Evolutionary conservation across 805 yeast genomes (phyloP).

Genomic region (Metschnikowia reukaufii): DNA sequence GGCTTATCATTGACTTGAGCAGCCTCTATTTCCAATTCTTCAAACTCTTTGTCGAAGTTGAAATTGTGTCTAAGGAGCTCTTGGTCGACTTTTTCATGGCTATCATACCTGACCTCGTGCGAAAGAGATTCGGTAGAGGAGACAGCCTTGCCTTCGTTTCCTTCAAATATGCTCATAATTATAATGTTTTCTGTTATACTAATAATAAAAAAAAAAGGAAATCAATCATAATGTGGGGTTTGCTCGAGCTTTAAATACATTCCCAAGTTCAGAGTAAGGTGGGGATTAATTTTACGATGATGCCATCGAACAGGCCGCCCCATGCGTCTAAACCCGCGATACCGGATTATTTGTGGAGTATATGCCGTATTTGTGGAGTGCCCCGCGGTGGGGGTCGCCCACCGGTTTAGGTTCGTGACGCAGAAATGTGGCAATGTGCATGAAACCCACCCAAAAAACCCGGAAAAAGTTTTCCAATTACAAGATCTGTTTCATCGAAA

Average conservation of each 20-base stretch:
- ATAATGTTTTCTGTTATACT: neutral
- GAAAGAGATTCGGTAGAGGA: constrained; percentile 21
- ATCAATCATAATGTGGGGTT: neutral
- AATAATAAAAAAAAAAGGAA: neutral
- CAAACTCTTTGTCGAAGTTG: constrained; percentile 37
- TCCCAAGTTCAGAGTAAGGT: neutral
- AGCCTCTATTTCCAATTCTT: constrained; percentile 33
- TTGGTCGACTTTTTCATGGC: constrained; percentile 25
- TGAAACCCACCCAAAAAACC: neutral
- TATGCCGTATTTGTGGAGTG: constrained; percentile 10
- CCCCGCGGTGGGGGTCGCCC: constrained; percentile 3
- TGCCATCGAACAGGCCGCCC: constrained; percentile 1
- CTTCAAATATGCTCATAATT: constrained; percentile 22
- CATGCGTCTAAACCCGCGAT: constrained; percentile 1
- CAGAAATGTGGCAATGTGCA: constrained; percentile 1
- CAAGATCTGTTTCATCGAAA: neutral
- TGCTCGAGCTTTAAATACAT: neutral
- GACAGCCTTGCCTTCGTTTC: constrained; percentile 17
- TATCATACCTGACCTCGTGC: constrained; percentile 21
- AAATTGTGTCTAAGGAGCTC: constrained; percentile 31
- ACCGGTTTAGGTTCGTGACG: neutral
- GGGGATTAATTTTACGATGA: constrained; percentile 7
- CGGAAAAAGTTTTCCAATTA: neutral
- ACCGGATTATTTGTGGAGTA: constrained; percentile 2
- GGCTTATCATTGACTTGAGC: constrained; percentile 28